Evolutionary conservation across 805 yeast genomes (phyloP), one percentile per base, ranked within the genome.

Genomic region (Saccharomycopsis amapae): DNA sequence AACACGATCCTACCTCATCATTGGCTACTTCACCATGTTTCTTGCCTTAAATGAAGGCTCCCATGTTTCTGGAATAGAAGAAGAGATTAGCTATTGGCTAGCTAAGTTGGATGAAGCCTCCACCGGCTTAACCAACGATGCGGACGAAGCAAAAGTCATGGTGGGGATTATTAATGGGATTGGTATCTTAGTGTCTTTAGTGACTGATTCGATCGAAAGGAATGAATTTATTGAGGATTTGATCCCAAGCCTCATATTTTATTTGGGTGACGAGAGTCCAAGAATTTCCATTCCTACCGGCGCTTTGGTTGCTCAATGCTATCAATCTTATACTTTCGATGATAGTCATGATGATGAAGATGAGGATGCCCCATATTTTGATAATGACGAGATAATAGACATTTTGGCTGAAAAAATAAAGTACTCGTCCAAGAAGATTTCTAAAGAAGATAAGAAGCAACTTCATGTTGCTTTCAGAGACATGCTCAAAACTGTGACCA

Each of bases 361-460:
- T 15, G 72, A 61, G 49, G 67, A 69, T 50, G 65, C 66, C 15
- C 84, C 84, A 2, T 77, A 74, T 57, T 64, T 67, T 44, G 81
- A 78, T 51, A 71, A 69, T 26, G 78, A 71, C 40, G 72, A 71
- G 22, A 55, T 79, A 7, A 58, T 65, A 25, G 56, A 60, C 18
- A 64, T 65, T 3, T 58, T 76, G 25, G 64, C 65, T 22, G 62
- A 68, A 30, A 62, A 79, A 36, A 62, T 75, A 1, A 71, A 68
- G 36, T 70, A 74, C 19, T 74, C 83, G 0, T 66, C 79, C 4
- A 78, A 79, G 48, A 75, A 69, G 43, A 57, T 78, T 2, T 73
- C 81, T 23, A 81, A 81, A 53, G 77, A 75, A 56, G 85, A 79
- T 50, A 80, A 77, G 58, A 73, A 72, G 49, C 78, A 73, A 32